Evolutionary conservation across 2,329 filamentous ascomycete genomes (phyloP).

Genomic region (Penicillium brevicompactum): DNA sequence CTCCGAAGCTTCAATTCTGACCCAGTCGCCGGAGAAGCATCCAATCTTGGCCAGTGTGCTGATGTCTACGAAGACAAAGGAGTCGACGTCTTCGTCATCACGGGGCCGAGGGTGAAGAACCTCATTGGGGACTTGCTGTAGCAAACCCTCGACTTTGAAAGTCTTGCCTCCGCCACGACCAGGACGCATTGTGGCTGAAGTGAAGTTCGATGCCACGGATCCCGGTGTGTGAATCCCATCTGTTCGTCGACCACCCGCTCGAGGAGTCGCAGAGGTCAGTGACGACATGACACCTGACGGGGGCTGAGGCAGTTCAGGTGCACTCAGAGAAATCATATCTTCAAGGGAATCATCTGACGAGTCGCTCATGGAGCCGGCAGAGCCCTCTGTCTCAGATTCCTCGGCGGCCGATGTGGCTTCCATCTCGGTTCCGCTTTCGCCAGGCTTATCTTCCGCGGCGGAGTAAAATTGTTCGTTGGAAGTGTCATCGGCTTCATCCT

Average conservation of each 20-base stretch:
- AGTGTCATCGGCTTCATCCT: slow-evolving; percentile 72
- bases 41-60: slow-evolving; percentile 83
- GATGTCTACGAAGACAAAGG: slow-evolving; percentile 87
- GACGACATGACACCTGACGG: slow-evolving; percentile 78
- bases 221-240: slow-evolving; percentile 81
- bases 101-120: slow-evolving; percentile 81
- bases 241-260: slow-evolving; percentile 68
- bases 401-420: slow-evolving; percentile 59
- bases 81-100: slow-evolving; percentile 82
- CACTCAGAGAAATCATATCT: slow-evolving; percentile 86
- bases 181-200: slow-evolving; percentile 76
- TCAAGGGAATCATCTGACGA: slow-evolving; percentile 90
- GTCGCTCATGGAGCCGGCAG: slow-evolving; percentile 63
- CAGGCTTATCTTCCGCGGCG: slow-evolving; percentile 74
- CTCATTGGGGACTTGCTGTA: slow-evolving; percentile 72
- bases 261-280: slow-evolving; percentile 77
- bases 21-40: slow-evolving; percentile 98
- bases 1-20: slow-evolving; percentile 75
- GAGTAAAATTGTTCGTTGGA: slow-evolving; percentile 92
- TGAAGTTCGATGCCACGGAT: slow-evolving; percentile 87
- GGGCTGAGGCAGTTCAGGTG: slow-evolving; percentile 75
- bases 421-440: slow-evolving; percentile 50
- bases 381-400: slow-evolving; percentile 61
- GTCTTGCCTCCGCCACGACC: slow-evolving; percentile 73
- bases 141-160: slow-evolving; percentile 80